Evolutionary conservation across 495 filamentous ascomycete genomes (phyloP), one percentile per base, ranked within the genome.

Genomic region (Talaromyces liani): DNA sequence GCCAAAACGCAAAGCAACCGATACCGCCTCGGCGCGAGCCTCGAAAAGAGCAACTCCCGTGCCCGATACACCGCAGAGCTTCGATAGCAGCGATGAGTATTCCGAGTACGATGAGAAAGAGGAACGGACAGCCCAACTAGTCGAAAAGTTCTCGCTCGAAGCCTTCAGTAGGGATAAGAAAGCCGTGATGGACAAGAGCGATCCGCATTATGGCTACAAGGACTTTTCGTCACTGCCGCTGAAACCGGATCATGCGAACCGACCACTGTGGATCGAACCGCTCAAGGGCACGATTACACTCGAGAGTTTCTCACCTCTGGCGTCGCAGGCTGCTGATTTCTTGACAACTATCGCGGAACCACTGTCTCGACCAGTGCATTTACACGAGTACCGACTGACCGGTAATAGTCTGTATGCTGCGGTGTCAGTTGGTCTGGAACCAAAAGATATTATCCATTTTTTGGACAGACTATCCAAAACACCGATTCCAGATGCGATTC

Each of bases 311-410:
- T 92, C 87, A 34, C 90, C 92, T 1, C 75, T 93, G 47, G 89
- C 92, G 22, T 80, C 86, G 36, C 88, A 93, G 69, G 94, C 92
- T 2, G 91, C 96, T 66, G 92, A 96, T 72, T 97, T 98, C 74
- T 80, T 98, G 62, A 95, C 93, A 59, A 96, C 93, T 49, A 91
- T 98, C 68, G 92, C 93, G 41, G 94, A 98, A 76, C 94, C 94
- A 49, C 78, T 91, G 65, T 96, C 92, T 25, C 85, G 94, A 39
- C 93, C 94, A 51, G 86, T 82, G 9, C 91, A 89, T 70, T 80
- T 98, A 12, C 95, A 98, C 72, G 94, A 98, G 74, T 99, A 98
- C 76, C 83, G 86, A 34, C 80, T 99, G 69, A 98, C 92, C 0
- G 82, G 89, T 5, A 92, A 98, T 73, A 96, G 91, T 72, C 80